Evolutionary conservation across 148 eudicot species (phyloP).

Genomic region (Salicornia ramosissima): DNA sequence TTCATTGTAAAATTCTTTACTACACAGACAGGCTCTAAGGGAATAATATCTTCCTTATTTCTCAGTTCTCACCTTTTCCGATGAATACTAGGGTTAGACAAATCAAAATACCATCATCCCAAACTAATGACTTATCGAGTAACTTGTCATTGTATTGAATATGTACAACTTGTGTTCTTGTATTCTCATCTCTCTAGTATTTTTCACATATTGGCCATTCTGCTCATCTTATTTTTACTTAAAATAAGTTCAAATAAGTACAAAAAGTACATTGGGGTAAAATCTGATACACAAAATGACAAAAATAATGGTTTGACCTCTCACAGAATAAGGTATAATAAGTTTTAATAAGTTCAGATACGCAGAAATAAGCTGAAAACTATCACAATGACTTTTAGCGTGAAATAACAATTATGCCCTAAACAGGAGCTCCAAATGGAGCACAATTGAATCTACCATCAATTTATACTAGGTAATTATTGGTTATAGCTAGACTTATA

Average conservation of each 20-base stretch:
- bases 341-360: no score
- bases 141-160: not conserved
- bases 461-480: not conserved
- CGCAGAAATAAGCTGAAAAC: no score
- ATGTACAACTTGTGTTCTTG: not conserved
- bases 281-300: no score
- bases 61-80: no score
- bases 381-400: not conserved
- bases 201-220: no score
- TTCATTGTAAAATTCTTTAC: not conserved
- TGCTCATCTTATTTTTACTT: no score
- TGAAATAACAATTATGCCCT: not conserved
- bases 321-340: no score
- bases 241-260: no score
- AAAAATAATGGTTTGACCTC: no score
- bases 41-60: not conserved
- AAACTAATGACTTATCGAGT: not conserved
- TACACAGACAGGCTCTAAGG: not conserved
- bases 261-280: no score
- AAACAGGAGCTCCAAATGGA: not conserved
- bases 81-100: not conserved
- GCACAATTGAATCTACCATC: not conserved
- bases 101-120: not conserved
- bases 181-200: not conserved
- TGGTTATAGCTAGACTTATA: no score